Percentiles rank a stretch among this genome's conserved stretches.
phyloP scores from a whole-genome alignment of 1,284 basidiomycete species.

The Leccinum ponderosum region DNA sequence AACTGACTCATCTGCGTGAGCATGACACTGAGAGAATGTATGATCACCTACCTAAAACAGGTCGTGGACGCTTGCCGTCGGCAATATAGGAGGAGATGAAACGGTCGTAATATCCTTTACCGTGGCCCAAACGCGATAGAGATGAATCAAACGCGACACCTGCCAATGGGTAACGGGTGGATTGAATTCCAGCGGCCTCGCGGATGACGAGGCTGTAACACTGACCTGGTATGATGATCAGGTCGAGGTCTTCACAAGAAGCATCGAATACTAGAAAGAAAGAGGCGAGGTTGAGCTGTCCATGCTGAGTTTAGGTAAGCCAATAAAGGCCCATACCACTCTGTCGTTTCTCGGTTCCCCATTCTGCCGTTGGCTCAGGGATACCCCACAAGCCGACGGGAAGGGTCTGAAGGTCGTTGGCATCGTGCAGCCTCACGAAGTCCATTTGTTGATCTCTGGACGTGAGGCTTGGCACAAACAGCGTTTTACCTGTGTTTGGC shows the following conservation, averaged over 20 bases:
- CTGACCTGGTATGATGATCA: conserved; percentile 71
- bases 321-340: conserved; percentile 46
- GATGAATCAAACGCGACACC: conserved; percentile 76
- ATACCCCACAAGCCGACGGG: conserved; percentile 72
- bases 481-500: conserved; percentile 51
- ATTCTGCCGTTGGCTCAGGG: conserved; percentile 58
- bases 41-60: conserved; percentile 51
- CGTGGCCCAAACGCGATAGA: conserved; percentile 73
- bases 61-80: conserved; percentile 39
- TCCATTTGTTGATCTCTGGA: conserved; percentile 57
- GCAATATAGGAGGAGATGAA: conserved; percentile 60
- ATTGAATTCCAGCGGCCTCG: conserved; percentile 10
- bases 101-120: conserved; percentile 79
- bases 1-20: conserved; percentile 40
- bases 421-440: conserved; percentile 58
- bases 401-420: conserved; percentile 57
- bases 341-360: conserved; percentile 43
- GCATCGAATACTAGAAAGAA: conserved; percentile 43
- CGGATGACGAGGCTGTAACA: conserved; percentile 10
- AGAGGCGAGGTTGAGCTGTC: conserved; percentile 4
- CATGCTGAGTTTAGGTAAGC: background rate
- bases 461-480: conserved; percentile 71
- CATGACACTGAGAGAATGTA: conserved; percentile 9
- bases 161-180: conserved; percentile 28
- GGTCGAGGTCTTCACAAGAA: conserved; percentile 49